phyloP scores from a whole-genome alignment of 1,284 basidiomycete species.

The Rhodofomes roseus region DNA sequence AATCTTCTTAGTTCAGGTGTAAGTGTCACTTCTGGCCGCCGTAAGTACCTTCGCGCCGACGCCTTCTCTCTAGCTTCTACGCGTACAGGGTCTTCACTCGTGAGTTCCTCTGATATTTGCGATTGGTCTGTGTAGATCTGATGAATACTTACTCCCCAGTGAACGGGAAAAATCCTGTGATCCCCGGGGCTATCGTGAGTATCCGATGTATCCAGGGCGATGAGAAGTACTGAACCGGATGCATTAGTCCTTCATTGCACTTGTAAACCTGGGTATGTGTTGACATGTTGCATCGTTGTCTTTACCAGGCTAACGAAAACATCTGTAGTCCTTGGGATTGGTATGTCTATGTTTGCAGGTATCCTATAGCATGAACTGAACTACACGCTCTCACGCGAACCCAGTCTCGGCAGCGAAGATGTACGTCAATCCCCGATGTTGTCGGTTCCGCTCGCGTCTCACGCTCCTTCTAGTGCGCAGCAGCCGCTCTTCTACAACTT shows the following conservation, averaged over 20 bases:
- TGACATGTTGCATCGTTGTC: not conserved
- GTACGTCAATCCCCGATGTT: not conserved
- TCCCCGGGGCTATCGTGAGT: constrained; percentile 16
- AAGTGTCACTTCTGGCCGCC: constrained; percentile 8
- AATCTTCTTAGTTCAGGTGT: constrained; percentile 33
- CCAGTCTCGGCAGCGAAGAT: constrained; percentile 8
- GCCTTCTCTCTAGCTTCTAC: constrained; percentile 28
- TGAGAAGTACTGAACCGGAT: not conserved
- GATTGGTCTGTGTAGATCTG: too few relatives aligned
- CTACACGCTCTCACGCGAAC: not conserved
- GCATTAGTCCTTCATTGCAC: not conserved
- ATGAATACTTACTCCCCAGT: constrained; percentile 3
- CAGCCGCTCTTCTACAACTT: constrained; percentile 18
- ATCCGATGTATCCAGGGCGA: not conserved
- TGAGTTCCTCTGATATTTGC: too few relatives aligned
- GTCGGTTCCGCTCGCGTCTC: not conserved
- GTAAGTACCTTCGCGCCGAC: not conserved
- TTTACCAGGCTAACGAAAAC: not conserved
- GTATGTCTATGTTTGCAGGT: constrained; percentile 17
- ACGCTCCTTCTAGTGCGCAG: constrained; percentile 7
- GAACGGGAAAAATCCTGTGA: constrained; percentile 9
- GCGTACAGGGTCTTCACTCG: constrained; percentile 30
- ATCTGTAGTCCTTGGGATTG: constrained; percentile 30
- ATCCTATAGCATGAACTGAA: not conserved
- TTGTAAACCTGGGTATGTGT: not conserved